Base-by-base conservation (phyloP, 495 filamentous ascomycete species). In the Aspergillus sclerotioniger region DNA sequence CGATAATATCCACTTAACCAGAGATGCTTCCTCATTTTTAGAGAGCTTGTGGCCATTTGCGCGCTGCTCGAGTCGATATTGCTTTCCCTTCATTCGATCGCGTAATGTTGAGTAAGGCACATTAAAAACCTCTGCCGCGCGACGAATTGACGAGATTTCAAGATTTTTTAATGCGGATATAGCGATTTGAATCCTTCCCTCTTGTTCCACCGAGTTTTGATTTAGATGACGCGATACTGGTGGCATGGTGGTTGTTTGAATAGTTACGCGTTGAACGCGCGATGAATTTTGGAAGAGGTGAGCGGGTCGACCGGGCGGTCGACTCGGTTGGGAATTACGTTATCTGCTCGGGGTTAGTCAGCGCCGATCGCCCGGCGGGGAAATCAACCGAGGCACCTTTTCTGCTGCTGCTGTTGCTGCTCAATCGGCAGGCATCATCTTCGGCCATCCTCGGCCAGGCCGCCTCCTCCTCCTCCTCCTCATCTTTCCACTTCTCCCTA, bases 1-100 rank as follows among this genome's bases (percentile, higher is more conserved):
- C 4, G 50, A 52, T 9, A 75, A 57, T 48, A 78, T 71, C 68
- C 62, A 59, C 53, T 63, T 20, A 49, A 68, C 29, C 61, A 74
- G 70, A 20, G 60, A 60, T 45, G 63, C 8, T 39, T 55, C 54
- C 50, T 57, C 31, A 50, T 50, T 57, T 50, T 44, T 16, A 49
- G 44, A 37, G 47, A 78, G 64, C 55, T 68, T 69, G 52, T 51
- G 43, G 12, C 0, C 55, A 45, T 63, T 71, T 8, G 45, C 49
- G 33, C 46, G 57, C 12, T 13, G 0, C 43, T 43, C 29, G n/a
- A 53, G 47, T 5, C 54, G 54, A 50, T 6, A 6, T 33, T 33
- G 6, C 31, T 6, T 33, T n/a, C 31, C 31, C 31, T 33, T 33
- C 6, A 33, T 6, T 6, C 31, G 31, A 6, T 6, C 31, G 31